Base-by-base conservation (phyloP, 1,284 basidiomycete genomes). In the Ustilago cynodontis region DNA sequence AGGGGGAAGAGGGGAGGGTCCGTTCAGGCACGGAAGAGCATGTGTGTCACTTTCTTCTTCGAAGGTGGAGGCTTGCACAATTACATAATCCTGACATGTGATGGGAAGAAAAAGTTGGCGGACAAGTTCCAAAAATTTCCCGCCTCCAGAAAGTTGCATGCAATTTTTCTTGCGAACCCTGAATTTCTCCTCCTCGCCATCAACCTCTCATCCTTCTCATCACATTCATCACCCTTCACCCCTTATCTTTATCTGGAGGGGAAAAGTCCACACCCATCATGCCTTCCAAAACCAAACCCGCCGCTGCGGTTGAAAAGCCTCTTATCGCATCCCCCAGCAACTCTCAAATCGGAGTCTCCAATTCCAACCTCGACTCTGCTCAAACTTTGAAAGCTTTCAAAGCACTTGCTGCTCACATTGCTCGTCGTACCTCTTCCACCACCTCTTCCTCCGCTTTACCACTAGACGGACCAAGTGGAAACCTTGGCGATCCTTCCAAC, bases 341-440 rank as follows among this genome's bases (percentile, higher is more conserved):
- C 16, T 57, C 52, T 0, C 74, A 77, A 31, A 60, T 65, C 29
- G 66, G 64, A 28, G 64, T 72, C 1, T 11, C 54, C 41, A 67
- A 69, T 31, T 59, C 60, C 54, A 78, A 78, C 52, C 70, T 85
- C 22, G 75, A 81, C 50, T 28, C 56, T 0, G 52, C 60, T 4
- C 84, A 85, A 45, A 79, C 71, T 9, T 65, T 79, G 16, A 82
- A 83, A 63, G 84, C 84, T 1, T 77, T 81, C 59, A 62, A 75
- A 20, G 84, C 84, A 1, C 81, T 85, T 3, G 52, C 67, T 16
- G 75, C 82, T 0, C 81, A 83, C 68, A 55, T 61, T 41, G 49
- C 71, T 0, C 62, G 69, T 43, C 53, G 68, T 4, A 60, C 22
- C 20, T 24, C 22, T 18, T 24, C 29, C 18, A 56, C 59, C 22